phyloP scores from a whole-genome alignment of 1,284 basidiomycete species.

The Rhodofomes roseus region DNA sequence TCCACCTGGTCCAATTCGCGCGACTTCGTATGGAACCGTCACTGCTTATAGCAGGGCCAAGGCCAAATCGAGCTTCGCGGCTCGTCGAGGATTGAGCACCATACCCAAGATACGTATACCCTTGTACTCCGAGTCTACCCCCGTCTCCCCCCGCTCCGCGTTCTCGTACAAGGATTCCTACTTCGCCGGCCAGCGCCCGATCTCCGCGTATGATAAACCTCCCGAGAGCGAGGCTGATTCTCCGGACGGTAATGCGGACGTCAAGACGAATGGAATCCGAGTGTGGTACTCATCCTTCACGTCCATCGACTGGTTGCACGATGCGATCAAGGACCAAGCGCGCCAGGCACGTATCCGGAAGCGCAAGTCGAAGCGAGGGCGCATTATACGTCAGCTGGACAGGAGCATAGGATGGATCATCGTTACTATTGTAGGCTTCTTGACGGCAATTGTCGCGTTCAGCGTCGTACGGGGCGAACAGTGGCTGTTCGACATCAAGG shows the following conservation, averaged over 20 bases:
- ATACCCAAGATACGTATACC: conserved; percentile 34
- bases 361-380: conserved; percentile 70
- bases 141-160: conserved; percentile 23
- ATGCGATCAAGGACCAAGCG: conserved; percentile 87
- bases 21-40: conserved; percentile 48
- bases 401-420: conserved; percentile 88
- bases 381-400: conserved; percentile 71
- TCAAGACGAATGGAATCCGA: conserved; percentile 79
- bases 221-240: conserved; percentile 30
- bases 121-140: conserved; percentile 30
- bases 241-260: conserved; percentile 48
- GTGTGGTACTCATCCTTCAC: conserved; percentile 91
- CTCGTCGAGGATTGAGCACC: conserved; percentile 33
- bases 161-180: conserved; percentile 39
- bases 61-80: conserved; percentile 28
- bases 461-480: conserved; percentile 86
- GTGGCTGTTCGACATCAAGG: conserved; percentile 92
- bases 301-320: conserved; percentile 89
- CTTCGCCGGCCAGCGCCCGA: conserved; percentile 49
- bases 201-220: conserved; percentile 71
- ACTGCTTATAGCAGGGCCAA: conserved; percentile 11
- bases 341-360: conserved; percentile 70
- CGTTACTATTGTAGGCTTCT: conserved; percentile 82
- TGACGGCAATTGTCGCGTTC: conserved; percentile 85
- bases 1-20: conserved; percentile 12